A percentile compares a stretch with the other conserved stretches of the same genome.
Evolutionary conservation across 441 rosid genomes (phyloP).

Genomic region (Euphorbia schlechtendalii): DNA sequence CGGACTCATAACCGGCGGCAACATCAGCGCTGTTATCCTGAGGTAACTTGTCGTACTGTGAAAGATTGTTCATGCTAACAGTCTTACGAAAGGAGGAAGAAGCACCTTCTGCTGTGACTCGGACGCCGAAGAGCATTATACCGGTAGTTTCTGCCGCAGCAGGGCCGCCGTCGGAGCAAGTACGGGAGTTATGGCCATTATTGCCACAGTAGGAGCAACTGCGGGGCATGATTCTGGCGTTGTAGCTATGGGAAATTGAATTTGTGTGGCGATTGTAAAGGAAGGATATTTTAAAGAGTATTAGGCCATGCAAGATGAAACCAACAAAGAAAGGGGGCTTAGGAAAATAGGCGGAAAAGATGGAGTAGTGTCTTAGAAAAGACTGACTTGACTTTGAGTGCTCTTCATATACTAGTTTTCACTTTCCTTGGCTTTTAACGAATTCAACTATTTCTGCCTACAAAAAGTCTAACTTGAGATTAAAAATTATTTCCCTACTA

Average conservation of each 20-base stretch:
- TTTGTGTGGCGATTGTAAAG: not conserved
- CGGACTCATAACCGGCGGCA: slow-evolving; percentile 70
- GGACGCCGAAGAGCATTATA: slow-evolving; percentile 82
- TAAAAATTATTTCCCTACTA: too few species aligned
- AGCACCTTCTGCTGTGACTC: slow-evolving; percentile 37
- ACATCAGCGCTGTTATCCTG: slow-evolving; percentile 40
- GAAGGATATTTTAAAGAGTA: not conserved
- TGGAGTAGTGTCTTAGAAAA: slow-evolving; percentile 21
- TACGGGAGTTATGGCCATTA: slow-evolving; percentile 65
- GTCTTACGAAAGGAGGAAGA: slow-evolving; percentile 66
- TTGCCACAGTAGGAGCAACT: slow-evolving; percentile 64
- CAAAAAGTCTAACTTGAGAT: too few species aligned
- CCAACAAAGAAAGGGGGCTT: not conserved
- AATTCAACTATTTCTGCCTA: too few species aligned
- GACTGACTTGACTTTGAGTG: slow-evolving; percentile 3
- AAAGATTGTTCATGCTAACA: slow-evolving; percentile 79
- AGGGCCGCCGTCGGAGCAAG: slow-evolving; percentile 31
- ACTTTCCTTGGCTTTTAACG: too few species aligned
- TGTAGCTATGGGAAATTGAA: not conserved
- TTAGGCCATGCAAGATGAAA: slow-evolving; percentile 22
- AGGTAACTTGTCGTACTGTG: slow-evolving; percentile 55
- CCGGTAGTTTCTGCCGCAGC: slow-evolving; percentile 28
- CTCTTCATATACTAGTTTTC: too few species aligned
- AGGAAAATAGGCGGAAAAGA: too few species aligned
- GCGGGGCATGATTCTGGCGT: slow-evolving; percentile 39